Conservation (phyloP, 805 yeast species). For the Komagataella mondaviorum region DNA sequence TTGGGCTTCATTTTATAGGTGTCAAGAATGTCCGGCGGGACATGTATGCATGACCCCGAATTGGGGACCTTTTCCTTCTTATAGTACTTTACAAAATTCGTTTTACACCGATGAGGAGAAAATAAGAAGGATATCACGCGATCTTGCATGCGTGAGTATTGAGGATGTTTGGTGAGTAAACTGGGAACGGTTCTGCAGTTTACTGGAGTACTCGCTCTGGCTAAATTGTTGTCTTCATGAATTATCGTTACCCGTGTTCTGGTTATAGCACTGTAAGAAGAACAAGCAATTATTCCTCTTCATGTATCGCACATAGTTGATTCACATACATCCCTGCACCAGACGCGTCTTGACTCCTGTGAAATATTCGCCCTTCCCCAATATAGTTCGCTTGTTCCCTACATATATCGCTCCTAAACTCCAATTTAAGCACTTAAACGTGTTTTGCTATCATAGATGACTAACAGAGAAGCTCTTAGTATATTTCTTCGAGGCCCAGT, state of each 20-base stretch:
- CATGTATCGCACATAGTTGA: too few species aligned
- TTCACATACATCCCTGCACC: neutral
- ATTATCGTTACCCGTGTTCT: neutral
- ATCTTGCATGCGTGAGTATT: neutral
- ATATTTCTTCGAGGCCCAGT: conserved; percentile 44
- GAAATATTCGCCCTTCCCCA: neutral
- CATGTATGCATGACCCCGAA: neutral
- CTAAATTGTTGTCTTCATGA: neutral
- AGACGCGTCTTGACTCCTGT: neutral
- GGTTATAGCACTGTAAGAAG: neutral
- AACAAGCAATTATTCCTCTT: too few species aligned
- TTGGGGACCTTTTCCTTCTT: neutral
- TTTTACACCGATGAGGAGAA: neutral
- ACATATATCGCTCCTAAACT: neutral
- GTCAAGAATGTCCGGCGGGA: neutral
- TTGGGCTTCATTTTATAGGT: neutral
- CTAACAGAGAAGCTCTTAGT: conserved; percentile 34
- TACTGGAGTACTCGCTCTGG: neutral
- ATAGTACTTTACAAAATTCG: neutral
- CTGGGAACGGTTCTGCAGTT: neutral
- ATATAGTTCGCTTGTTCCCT: too few species aligned
- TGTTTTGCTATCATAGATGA: conserved; percentile 12
- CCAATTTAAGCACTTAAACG: neutral
- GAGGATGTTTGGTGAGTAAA: neutral
- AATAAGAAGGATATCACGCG: neutral